Percentiles rank a stretch among this genome's conserved stretches.
Evolutionary conservation across 202 grass and related monocot species (phyloP).

Genomic region (Setaria viridis): DNA sequence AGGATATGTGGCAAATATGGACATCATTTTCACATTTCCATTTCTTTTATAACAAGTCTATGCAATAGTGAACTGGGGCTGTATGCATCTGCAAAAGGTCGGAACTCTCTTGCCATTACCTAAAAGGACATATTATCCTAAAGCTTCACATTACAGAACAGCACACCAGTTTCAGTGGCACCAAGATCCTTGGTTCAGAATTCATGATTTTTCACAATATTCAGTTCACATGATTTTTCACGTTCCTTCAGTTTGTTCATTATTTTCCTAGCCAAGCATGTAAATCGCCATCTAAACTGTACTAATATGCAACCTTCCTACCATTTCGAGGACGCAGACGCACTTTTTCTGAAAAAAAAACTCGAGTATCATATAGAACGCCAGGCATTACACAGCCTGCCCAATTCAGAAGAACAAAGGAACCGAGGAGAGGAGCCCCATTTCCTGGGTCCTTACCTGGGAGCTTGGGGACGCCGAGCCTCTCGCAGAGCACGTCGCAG

Average conservation of each 20-base stretch:
- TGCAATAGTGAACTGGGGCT: background rate
- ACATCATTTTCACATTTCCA: background rate
- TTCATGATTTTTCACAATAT: background rate
- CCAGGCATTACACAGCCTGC: background rate
- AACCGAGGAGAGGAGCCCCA: background rate
- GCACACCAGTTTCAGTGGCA: conserved; percentile 15
- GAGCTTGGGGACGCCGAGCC: conserved; percentile 75
- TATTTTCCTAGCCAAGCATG: conserved; percentile 12
- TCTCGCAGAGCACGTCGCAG: conserved; percentile 90
- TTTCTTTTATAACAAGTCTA: background rate
- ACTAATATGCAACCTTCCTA: background rate
- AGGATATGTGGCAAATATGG: background rate
- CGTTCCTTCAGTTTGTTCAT: background rate
- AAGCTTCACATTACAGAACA: conserved; percentile 3
- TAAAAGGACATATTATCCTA: background rate
- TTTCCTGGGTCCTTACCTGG: conserved; percentile 57
- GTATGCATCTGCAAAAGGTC: background rate
- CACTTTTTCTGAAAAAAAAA: background rate
- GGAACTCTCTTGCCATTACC: background rate
- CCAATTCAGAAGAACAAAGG: conserved; percentile 35
- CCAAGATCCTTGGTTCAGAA: conserved; percentile 1
- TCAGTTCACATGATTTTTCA: background rate
- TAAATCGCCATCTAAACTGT: background rate
- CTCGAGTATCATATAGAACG: background rate
- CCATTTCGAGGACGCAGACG: background rate